These are phyloP conservation scores for Penicillium sp. DNA, from an alignment of 2,329 filamentous ascomycete species.

Conservation along the genomic window DNA sequence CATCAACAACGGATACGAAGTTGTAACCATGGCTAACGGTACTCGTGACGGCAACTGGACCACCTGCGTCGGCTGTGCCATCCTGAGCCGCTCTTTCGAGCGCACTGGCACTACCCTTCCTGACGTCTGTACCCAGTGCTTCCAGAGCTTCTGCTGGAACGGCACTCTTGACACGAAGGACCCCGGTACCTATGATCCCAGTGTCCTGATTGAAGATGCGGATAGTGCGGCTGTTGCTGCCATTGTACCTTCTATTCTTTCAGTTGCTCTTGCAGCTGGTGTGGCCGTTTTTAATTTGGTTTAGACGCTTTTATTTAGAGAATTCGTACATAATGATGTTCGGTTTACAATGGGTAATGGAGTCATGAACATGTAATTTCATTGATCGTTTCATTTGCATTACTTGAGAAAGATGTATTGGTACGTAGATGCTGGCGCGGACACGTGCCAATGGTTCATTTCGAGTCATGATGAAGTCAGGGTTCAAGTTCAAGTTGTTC, in stretches of 20 bases:
- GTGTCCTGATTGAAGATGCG: constrained; percentile 7
- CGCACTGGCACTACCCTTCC: constrained; percentile 73
- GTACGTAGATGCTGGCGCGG: too few species aligned
- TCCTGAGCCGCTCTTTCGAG: constrained; percentile 74
- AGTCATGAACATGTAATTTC: neutral
- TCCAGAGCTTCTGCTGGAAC: constrained; percentile 88
- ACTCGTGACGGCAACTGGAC: constrained; percentile 77
- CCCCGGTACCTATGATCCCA: constrained; percentile 49
- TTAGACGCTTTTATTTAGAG: constrained; percentile 1
- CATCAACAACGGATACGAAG: constrained; percentile 84
- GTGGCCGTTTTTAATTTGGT: constrained; percentile 18
- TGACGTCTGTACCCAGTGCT: constrained; percentile 74
- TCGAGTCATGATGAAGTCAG: too few species aligned
- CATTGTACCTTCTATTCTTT: constrained; percentile 19
- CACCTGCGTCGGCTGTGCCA: constrained; percentile 84
- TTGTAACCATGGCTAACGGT: constrained; percentile 80
- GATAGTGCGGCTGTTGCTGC: constrained; percentile 8
- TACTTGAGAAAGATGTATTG: too few species aligned
- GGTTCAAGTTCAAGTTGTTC: too few species aligned
- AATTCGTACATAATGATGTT: neutral
- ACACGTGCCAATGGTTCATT: too few species aligned
- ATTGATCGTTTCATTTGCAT: neutral
- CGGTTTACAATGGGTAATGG: neutral
- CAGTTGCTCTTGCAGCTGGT: constrained; percentile 11
- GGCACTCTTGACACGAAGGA: constrained; percentile 62